Evolutionary conservation across 805 yeast species (phyloP).

Genomic region (Wickerhamomyces alni): DNA sequence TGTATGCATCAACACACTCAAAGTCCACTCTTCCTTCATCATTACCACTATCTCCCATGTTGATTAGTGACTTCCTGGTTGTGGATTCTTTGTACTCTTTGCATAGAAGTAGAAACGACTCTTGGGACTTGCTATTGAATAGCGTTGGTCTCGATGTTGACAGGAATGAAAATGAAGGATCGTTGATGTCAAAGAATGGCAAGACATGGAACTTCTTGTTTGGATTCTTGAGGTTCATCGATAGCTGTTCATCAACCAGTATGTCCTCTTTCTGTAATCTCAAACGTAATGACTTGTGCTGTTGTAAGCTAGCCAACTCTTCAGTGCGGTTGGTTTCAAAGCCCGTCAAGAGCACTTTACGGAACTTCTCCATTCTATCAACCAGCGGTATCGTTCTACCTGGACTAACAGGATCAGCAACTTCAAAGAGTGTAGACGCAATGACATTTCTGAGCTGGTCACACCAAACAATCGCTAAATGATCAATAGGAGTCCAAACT

Average conservation of each 20-base stretch:
- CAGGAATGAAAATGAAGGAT: constrained; percentile 3
- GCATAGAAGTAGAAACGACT: constrained; percentile 8
- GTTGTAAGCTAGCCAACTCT: constrained; percentile 14
- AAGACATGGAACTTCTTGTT: constrained; percentile 1
- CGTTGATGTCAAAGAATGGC: constrained; percentile 1
- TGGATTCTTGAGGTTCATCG: background rate
- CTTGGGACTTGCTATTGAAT: background rate
- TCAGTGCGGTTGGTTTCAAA: constrained; percentile 39
- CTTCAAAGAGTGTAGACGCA: constrained; percentile 51
- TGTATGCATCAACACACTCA: constrained; percentile 40
- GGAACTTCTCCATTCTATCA: constrained; percentile 55
- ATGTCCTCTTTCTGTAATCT: constrained; percentile 19
- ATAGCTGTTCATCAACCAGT: background rate
- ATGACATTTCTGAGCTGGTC: constrained; percentile 69
- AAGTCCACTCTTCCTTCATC: constrained; percentile 4
- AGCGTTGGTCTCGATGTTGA: constrained; percentile 1
- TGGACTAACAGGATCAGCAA: constrained; percentile 44
- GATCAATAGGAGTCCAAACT: constrained; percentile 94
- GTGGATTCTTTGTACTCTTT: constrained; percentile 2
- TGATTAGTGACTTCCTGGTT: background rate
- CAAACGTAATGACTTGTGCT: constrained; percentile 16
- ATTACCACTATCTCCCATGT: background rate
- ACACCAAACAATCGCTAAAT: constrained; percentile 95
- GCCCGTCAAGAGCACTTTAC: constrained; percentile 42
- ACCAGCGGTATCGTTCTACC: constrained; percentile 45